Base-by-base conservation (phyloP, 2,329 filamentous ascomycete species). In the Ophiostoma pallidulum region DNA sequence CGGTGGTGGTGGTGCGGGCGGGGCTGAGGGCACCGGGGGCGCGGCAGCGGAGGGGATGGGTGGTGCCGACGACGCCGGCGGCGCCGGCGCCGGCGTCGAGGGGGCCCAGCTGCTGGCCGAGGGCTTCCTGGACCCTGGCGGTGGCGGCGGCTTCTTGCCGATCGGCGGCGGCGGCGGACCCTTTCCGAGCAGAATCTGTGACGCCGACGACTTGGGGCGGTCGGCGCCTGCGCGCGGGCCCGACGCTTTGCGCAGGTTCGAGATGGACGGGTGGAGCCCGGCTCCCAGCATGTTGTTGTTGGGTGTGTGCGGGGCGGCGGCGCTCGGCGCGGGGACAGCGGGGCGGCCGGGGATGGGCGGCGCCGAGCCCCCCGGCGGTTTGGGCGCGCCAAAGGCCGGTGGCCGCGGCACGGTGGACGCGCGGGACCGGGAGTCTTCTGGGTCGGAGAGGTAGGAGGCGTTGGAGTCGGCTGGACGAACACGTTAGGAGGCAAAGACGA, bases 381-480 rank as follows among this genome's bases (percentile, higher is more conserved):
- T 74, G n/a, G 82, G 79, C 12, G 77, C 75, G 47, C 71, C 66
- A 40, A 63, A 69, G 40, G 66, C 62, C 13, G 74, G 77, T 35
- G 72, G 75, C 59, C 70, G 76, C 32, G 75, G 78, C 33, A 66
- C 71, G 37, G 72, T 73, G 62, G 61, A 57, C 19, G n/a, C n/a
- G n/a, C n/a, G n/a, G n/a, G 60, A 51, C 14, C 75, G 73, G 8
- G 75, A 73, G 59, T 89, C 43, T 46, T 53, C 88, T n/a, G 85
- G 79, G 60, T 95, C 90, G 50, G 87, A 90, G 45, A 84, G 67
- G 61, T 91, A 91, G 51, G 86, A 80, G 28, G 87, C 78, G 54
- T 80, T 80, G 53, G 71, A 72, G 55, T 75, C 80, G 55, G 84
- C 84, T 76, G 48, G 26, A n/a, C n/a, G n/a, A n/a, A n/a, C 9